These are phyloP conservation scores for Elsinoe batatas DNA, from an alignment of 2,329 filamentous ascomycete genomes.

Conservation along the genomic window DNA sequence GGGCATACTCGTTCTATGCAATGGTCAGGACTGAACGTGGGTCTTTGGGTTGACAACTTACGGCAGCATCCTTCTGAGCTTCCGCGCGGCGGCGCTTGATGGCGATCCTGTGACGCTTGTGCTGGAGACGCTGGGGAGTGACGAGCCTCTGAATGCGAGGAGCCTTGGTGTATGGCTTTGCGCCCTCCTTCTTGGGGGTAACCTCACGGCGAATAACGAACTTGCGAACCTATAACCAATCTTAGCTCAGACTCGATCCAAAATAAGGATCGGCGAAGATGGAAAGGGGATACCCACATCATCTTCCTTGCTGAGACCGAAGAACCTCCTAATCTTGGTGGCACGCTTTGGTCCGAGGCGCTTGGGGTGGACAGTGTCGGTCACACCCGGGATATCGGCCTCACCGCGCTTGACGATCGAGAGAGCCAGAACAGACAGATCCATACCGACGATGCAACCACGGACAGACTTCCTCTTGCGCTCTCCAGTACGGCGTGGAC, in stretches of 20 bases:
- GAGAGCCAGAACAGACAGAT: constrained; percentile 90
- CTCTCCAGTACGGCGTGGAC: constrained; percentile 93
- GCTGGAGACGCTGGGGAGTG: constrained; percentile 98
- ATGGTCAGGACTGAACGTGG: constrained; percentile 28
- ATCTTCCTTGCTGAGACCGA: constrained; percentile 99
- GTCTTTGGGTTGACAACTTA: constrained; percentile 45
- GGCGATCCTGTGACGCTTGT: constrained; percentile 96
- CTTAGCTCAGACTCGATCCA: constrained; percentile 38
- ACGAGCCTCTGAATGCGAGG: constrained; percentile 99
- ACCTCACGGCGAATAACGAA: constrained; percentile 99
- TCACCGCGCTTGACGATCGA: constrained; percentile 98
- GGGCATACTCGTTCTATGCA: constrained; percentile 83
- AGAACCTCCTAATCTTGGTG: constrained; percentile 99
- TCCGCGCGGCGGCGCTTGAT: constrained; percentile 97
- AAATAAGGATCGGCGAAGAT: constrained; percentile 52
- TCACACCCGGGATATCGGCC: constrained; percentile 83
- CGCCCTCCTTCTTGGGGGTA: constrained; percentile 93
- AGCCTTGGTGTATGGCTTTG: constrained; percentile 98
- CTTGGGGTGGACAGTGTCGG: constrained; percentile 98
- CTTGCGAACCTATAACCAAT: constrained; percentile 72
- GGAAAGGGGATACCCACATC: constrained; percentile 69
- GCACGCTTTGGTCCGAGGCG: constrained; percentile 98
- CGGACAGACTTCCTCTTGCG: constrained; percentile 99
- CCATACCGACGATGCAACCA: constrained; percentile 95
- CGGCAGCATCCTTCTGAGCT: constrained; percentile 97